A percentile compares a stretch with the other conserved stretches of the same genome.
These are phyloP conservation scores for Furcasterigmium furcatum DNA, from an alignment of 2,329 filamentous ascomycete species.

Conservation along the genomic window DNA sequence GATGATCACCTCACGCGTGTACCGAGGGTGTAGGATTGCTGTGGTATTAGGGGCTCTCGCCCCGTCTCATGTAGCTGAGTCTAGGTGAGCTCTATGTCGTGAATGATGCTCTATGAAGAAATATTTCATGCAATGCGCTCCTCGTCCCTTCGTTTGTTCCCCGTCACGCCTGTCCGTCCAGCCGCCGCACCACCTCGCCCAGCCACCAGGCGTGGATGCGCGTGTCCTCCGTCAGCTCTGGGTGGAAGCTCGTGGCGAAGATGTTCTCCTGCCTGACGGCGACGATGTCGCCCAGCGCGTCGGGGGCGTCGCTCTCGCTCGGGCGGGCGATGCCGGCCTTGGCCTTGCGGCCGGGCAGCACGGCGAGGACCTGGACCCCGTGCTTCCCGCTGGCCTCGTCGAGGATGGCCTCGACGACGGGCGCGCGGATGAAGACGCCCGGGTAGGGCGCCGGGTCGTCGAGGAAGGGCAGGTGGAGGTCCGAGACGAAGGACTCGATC, in stretches of 20 bases:
- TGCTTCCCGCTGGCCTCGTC: slow-evolving; percentile 20
- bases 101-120: background rate
- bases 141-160: background rate
- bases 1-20: no score
- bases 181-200: slow-evolving; percentile 46
- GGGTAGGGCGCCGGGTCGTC: slow-evolving; percentile 55
- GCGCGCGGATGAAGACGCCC: slow-evolving; percentile 90
- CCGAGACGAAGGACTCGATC: slow-evolving; percentile 83
- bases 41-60: background rate
- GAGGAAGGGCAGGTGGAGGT: slow-evolving; percentile 71
- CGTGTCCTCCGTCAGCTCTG: slow-evolving; percentile 83
- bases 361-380: slow-evolving; percentile 51
- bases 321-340: slow-evolving; percentile 22
- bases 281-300: slow-evolving; percentile 81
- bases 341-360: slow-evolving; percentile 39
- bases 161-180: background rate
- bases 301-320: slow-evolving; percentile 30
- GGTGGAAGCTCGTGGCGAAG: slow-evolving; percentile 93
- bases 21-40: background rate
- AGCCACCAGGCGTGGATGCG: slow-evolving; percentile 96
- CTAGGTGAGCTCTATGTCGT: background rate
- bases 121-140: background rate
- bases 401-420: slow-evolving; percentile 83
- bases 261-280: slow-evolving; percentile 89
- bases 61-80: background rate